A percentile compares a stretch with the other conserved stretches of the same genome.
These are phyloP conservation scores for Ceraceosorus guamensis DNA, from an alignment of 1,284 basidiomycete genomes.

Conservation along the genomic window DNA sequence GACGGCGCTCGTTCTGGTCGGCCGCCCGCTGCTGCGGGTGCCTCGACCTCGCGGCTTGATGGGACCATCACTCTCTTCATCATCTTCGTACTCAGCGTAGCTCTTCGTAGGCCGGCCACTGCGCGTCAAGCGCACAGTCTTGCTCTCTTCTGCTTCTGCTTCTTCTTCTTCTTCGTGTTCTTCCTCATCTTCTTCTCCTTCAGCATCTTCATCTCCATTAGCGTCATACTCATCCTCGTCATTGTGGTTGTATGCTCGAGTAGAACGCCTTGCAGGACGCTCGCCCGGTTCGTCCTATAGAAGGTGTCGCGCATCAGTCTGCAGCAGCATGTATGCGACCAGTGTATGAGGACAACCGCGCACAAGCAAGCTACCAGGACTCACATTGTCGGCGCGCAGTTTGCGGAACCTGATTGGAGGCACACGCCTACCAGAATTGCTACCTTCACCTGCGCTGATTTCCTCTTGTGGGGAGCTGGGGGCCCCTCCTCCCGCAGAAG, in stretches of 20 bases:
- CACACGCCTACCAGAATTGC: not conserved
- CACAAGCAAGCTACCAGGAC: too few species aligned
- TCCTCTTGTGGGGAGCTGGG: too few species aligned
- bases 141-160: conserved; percentile 1
- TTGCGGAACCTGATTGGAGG: not conserved
- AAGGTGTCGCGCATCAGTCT: not conserved
- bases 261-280: not conserved
- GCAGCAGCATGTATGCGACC: not conserved
- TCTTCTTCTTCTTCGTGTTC: not conserved
- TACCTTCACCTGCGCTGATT: not conserved
- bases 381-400: too few species aligned
- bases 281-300: not conserved
- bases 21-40: not conserved
- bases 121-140: not conserved
- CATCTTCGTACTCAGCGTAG: conserved; percentile 3
- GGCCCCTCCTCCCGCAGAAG: too few species aligned
- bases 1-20: not conserved
- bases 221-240: not conserved
- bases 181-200: conserved; percentile 5
- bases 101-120: conserved; percentile 4
- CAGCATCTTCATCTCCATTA: conserved; percentile 1
- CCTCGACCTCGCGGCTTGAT: not conserved
- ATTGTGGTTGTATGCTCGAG: not conserved
- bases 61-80: not conserved
- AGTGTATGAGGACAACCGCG: too few species aligned